These are phyloP conservation scores for Metschnikowia aberdeeniae DNA, from an alignment of 805 yeast species.

Conservation along the genomic window DNA sequence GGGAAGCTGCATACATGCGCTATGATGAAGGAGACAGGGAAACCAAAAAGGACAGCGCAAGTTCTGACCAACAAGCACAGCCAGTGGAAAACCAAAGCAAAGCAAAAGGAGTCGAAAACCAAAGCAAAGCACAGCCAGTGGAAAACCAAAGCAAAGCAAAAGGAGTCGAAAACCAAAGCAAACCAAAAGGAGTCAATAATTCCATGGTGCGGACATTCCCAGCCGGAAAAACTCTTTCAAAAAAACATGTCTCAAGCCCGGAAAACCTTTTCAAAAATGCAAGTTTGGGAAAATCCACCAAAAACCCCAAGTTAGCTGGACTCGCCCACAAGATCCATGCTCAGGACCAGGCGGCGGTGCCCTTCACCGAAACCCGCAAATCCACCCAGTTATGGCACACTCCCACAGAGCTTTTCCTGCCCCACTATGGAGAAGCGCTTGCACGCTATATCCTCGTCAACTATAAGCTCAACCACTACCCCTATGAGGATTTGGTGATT, in stretches of 20 bases:
- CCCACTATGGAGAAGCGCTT: constrained; percentile 79
- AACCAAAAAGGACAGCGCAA: no score
- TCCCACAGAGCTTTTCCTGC: constrained; percentile 81
- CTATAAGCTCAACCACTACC: constrained; percentile 63
- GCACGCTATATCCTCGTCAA: constrained; percentile 75
- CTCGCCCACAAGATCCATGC: constrained; percentile 25
- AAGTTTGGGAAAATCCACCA: neutral
- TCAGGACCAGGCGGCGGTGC: constrained; percentile 17
- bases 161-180: neutral
- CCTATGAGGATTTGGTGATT: constrained; percentile 66
- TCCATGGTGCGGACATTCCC: no score
- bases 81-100: neutral
- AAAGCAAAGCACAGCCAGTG: no score
- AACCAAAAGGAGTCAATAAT: no score
- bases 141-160: neutral
- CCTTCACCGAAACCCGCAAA: constrained; percentile 19
- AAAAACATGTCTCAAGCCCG: no score
- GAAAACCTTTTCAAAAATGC: neutral
- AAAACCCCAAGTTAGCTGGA: constrained; percentile 19
- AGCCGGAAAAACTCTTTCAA: no score
- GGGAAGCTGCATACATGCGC: constrained; percentile 59
- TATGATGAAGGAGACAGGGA: constrained; percentile 34
- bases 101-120: neutral
- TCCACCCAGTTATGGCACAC: constrained; percentile 82
- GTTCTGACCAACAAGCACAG: no score